A percentile compares a stretch with the other conserved stretches of the same genome.
These are phyloP conservation scores for Xylaria flabelliformis DNA, from an alignment of 495 filamentous ascomycete species.

Conservation along the genomic window DNA sequence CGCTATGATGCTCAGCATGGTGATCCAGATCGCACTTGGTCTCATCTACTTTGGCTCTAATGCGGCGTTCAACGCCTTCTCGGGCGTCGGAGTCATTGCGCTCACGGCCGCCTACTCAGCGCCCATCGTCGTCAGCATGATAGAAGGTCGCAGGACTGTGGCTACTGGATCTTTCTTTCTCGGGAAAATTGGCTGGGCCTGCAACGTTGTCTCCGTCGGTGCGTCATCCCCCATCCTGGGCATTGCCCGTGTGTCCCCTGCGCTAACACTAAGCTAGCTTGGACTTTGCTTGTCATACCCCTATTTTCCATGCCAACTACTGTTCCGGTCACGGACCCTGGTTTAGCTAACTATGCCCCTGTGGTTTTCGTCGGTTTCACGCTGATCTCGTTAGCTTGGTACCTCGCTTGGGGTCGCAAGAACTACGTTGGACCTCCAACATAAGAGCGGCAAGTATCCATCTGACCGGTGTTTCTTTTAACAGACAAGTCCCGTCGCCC, in stretches of 20 bases:
- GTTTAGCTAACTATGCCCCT: conserved; percentile 70
- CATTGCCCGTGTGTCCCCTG: conserved; percentile 23
- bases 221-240: conserved; percentile 35
- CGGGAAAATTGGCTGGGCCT: conserved; percentile 58
- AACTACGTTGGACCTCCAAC: conserved; percentile 72
- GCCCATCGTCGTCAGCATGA: conserved; percentile 63
- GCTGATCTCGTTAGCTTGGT: conserved; percentile 52
- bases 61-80: conserved; percentile 65
- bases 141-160: conserved; percentile 58
- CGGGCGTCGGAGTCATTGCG: conserved; percentile 66
- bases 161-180: conserved; percentile 62
- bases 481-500: background rate
- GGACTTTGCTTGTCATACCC: conserved; percentile 67
- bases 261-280: conserved; percentile 49
- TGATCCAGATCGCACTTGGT: conserved; percentile 52
- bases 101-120: conserved; percentile 64
- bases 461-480: background rate
- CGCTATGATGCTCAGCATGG: conserved; percentile 59
- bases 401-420: conserved; percentile 64
- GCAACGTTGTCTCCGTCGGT: conserved; percentile 64
- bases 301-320: conserved; percentile 70
- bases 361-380: conserved; percentile 70
- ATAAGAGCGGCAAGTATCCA: conserved; percentile 19
- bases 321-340: conserved; percentile 63
- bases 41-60: conserved; percentile 61